A percentile compares a stretch with the other conserved stretches of the same genome.
Conservation (phyloP, 1,139 yeast species). For the Arxiozyma slooffiae region DNA sequence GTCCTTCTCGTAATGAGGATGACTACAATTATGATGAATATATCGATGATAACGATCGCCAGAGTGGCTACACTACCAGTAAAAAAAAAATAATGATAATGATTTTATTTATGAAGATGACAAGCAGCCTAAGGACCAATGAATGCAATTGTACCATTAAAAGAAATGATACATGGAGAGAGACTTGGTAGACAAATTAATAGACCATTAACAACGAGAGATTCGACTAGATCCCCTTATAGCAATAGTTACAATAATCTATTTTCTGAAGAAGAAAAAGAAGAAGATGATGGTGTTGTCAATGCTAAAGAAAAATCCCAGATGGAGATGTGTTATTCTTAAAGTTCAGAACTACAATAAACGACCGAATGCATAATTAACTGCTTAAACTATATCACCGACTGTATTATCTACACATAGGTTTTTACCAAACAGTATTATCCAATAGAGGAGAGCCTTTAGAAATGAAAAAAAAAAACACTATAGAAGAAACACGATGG, state of each 20-base stretch:
- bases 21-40: slow-evolving; percentile 21
- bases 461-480: slow-evolving; percentile 4
- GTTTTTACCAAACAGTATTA: slow-evolving; percentile 39
- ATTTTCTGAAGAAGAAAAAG: slow-evolving; percentile 5
- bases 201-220: background rate
- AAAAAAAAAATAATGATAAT: too few species aligned
- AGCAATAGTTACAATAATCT: slow-evolving; percentile 1
- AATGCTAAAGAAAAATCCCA: background rate
- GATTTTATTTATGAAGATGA: background rate
- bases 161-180: slow-evolving; percentile 5
- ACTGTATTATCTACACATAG: slow-evolving; percentile 46
- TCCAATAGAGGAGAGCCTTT: slow-evolving; percentile 25
- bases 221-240: background rate
- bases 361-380: slow-evolving; percentile 43
- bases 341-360: background rate
- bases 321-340: background rate
- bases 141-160: slow-evolving; percentile 2
- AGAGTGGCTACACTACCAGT: slow-evolving; percentile 9
- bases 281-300: background rate
- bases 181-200: slow-evolving; percentile 4
- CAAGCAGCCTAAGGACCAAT: background rate
- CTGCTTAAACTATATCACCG: slow-evolving; percentile 43
- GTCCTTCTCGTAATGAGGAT: slow-evolving; percentile 22
- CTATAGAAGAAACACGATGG: background rate
- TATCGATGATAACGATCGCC: slow-evolving; percentile 19